phyloP scores from a whole-genome alignment of 148 eudicot genomes.

The Rhododendron ovatum region DNA sequence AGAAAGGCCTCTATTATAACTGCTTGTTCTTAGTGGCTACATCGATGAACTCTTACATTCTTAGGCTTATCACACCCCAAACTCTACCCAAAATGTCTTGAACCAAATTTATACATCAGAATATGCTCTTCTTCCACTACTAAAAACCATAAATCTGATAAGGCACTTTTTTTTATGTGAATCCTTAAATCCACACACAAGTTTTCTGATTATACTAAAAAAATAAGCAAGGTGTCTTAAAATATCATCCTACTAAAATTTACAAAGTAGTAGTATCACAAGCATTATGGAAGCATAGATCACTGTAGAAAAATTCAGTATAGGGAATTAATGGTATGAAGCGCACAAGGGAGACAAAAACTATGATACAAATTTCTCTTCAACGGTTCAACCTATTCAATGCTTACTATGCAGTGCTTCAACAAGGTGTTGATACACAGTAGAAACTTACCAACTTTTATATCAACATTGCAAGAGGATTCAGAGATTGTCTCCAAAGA shows the following conservation, averaged over 20 bases:
- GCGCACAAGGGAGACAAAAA: background rate
- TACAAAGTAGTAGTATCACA: background rate
- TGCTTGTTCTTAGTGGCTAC: background rate
- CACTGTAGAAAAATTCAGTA: background rate
- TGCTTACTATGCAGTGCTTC: background rate
- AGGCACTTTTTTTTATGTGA: background rate
- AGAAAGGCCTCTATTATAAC: background rate
- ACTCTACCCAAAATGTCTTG: background rate
- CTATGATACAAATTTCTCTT: background rate
- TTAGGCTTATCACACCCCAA: background rate
- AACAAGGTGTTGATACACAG: background rate
- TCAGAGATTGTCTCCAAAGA: slow-evolving; percentile 52
- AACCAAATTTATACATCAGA: background rate
- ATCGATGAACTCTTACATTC: background rate
- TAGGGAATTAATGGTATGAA: background rate
- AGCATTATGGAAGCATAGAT: background rate
- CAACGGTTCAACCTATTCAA: background rate
- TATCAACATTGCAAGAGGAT: slow-evolving; percentile 49
- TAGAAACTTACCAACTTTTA: slow-evolving; percentile 59
- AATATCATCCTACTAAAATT: background rate
- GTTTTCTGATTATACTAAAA: background rate
- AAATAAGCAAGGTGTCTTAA: background rate
- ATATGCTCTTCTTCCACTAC: background rate
- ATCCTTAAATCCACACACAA: background rate
- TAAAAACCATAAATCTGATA: background rate